These are phyloP conservation scores for Vigna mungo DNA, from an alignment of 306 rosid genomes.

Conservation along the genomic window DNA sequence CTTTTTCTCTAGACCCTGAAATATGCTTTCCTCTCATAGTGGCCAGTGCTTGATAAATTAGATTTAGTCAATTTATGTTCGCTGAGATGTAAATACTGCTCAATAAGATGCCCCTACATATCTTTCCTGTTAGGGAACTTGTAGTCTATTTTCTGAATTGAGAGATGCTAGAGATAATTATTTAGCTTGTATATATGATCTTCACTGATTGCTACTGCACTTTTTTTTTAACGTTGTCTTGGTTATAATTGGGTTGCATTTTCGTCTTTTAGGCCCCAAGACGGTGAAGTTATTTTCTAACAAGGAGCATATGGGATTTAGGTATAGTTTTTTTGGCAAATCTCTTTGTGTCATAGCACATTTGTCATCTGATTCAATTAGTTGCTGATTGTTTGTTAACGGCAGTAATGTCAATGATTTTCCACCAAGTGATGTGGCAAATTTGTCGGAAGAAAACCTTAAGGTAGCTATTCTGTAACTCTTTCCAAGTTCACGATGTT, in stretches of 20 bases:
- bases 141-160: slow-evolving; percentile 13
- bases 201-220: slow-evolving; percentile 18
- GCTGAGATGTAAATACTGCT: neutral
- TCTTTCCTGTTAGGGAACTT: slow-evolving; percentile 12
- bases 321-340: slow-evolving; percentile 59
- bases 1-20: neutral
- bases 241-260: slow-evolving; percentile 42
- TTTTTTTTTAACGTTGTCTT: slow-evolving; percentile 9
- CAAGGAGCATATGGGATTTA: slow-evolving; percentile 98
- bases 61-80: neutral
- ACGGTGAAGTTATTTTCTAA: slow-evolving; percentile 91
- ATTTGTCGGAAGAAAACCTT: slow-evolving; percentile 73
- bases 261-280: slow-evolving; percentile 78
- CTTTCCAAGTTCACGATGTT: slow-evolving; percentile 5
- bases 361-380: slow-evolving; percentile 24
- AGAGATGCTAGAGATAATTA: slow-evolving; percentile 14
- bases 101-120: neutral
- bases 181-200: neutral
- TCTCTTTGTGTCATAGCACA: neutral
- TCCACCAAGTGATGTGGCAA: slow-evolving; percentile 81
- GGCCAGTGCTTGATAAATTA: neutral
- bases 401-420: slow-evolving; percentile 89
- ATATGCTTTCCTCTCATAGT: neutral
- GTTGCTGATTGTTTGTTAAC: slow-evolving; percentile 48
- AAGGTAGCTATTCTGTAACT: slow-evolving; percentile 53